phyloP scores from a whole-genome alignment of 305 asterid genomes.

The Fraxinus paxiana region DNA sequence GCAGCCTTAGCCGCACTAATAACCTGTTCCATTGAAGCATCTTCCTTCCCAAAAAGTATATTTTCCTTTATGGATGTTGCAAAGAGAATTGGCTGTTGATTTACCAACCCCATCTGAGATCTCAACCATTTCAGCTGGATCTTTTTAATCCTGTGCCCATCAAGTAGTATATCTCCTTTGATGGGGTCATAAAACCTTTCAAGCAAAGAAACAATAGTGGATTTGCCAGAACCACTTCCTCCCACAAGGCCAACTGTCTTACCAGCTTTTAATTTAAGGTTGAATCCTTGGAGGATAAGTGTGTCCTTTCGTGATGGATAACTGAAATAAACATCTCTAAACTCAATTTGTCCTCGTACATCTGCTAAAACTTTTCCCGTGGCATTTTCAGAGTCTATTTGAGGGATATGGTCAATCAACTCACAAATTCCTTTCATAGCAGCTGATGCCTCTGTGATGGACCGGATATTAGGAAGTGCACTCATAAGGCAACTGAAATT shows the following conservation, averaged over 20 bases:
- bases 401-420: conserved; percentile 52
- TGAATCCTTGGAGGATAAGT: conserved; percentile 43
- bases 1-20: conserved; percentile 47
- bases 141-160: conserved; percentile 48
- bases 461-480: conserved; percentile 59
- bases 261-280: conserved; percentile 47
- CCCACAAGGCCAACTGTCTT: conserved; percentile 71
- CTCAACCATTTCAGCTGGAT: conserved; percentile 52
- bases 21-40: conserved; percentile 44
- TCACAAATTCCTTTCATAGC: conserved; percentile 44
- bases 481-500: conserved; percentile 64
- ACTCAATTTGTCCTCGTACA: conserved; percentile 57
- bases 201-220: conserved; percentile 56
- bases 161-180: conserved; percentile 61
- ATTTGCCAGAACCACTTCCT: conserved; percentile 81
- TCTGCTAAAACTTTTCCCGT: conserved; percentile 31
- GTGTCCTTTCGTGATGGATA: conserved; percentile 61
- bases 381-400: conserved; percentile 39
- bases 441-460: conserved; percentile 52
- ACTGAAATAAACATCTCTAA: conserved; percentile 49
- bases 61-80: conserved; percentile 61
- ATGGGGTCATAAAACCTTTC: conserved; percentile 70
- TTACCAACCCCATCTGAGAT: conserved; percentile 60
- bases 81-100: conserved; percentile 62
- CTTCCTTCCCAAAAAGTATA: conserved; percentile 53